Conservation (phyloP, 768 basidiomycete species). For the Termitomyces sp. region DNA sequence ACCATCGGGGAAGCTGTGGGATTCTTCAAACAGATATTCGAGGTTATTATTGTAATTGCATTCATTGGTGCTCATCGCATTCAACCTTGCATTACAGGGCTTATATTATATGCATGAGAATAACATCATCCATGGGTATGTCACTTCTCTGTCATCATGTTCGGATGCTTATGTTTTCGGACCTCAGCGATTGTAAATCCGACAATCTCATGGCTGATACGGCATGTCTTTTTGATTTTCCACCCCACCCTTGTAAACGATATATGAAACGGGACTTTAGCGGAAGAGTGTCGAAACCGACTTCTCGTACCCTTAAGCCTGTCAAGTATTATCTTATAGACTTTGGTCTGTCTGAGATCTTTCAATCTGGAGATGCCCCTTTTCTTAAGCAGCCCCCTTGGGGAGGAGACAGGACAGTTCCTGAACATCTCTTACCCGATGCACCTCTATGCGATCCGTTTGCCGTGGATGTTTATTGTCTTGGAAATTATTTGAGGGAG, state of each 20-base stretch:
- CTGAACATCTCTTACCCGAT: constrained; percentile 21
- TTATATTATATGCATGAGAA: constrained; percentile 29
- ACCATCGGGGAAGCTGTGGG: constrained; percentile 23
- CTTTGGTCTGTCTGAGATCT: constrained; percentile 15
- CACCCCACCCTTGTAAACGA: constrained; percentile 6
- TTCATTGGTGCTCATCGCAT: constrained; percentile 4
- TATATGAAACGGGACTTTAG: constrained; percentile 4
- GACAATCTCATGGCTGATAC: constrained; percentile 16
- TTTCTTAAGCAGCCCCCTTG: constrained; percentile 20
- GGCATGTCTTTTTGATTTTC: neutral
- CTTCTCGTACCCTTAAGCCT: constrained; percentile 7
- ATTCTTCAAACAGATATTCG: constrained; percentile 26
- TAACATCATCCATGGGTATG: constrained; percentile 25
- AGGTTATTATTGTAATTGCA: constrained; percentile 16
- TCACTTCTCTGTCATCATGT: neutral
- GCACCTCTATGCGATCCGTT: constrained; percentile 23
- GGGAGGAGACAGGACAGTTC: constrained; percentile 34
- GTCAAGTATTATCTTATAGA: neutral
- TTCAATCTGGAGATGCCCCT: constrained; percentile 14
- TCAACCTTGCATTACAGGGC: constrained; percentile 14
- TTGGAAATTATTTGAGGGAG: constrained; percentile 26
- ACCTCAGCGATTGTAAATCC: constrained; percentile 11
- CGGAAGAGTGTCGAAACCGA: neutral
- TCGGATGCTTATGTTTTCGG: neutral
- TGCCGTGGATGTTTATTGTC: constrained; percentile 27